Evolutionary conservation across 2,329 filamentous ascomycete species (phyloP), one percentile per base, ranked within the genome.

Genomic region (Aspergillus caelatus): DNA sequence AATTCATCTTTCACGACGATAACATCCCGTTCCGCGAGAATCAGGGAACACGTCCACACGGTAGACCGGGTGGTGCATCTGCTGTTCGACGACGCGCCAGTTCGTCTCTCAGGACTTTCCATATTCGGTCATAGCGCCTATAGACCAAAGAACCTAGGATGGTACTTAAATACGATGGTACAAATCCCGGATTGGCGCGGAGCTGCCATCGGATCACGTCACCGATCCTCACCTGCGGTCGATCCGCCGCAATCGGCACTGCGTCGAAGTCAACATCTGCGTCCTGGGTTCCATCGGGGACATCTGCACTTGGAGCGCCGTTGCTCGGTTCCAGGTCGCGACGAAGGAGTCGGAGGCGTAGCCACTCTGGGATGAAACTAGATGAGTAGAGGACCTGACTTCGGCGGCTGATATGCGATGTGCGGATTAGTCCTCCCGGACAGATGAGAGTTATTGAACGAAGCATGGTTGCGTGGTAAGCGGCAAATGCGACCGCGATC

Each of bases 121-220:
- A 60, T 26, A 30, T 54, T 41, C 48, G 12, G 48, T 60, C 58
- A 54, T 54, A 36, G 21, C 58, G 58, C 30, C 48, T 32, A 45
- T 52, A 60, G 21, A 60, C 58, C 21, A 54, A 30, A 34, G 48
- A 21, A 23, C 46, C 30, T 36, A 32, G 58, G 46, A 62, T 39
- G 16, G 55, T 62, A 46, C 60, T 62, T 36, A 54, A n/a, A 28
- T 52, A 62, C 12, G 60, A 39, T 14, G 14, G 30, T 16, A 62
- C 53, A 57, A 54, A 62, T 2, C 60, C 54, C 3, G 34, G 26
- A 58, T 58, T 53, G 30, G 32, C 34, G 28, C 46, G 16, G 19
- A 58, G 32, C 46, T 62, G 60, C 55, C 60, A 62, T 46, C 34
- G 34, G 26, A 62, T 45, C 39, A 62, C 55, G 45, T 58, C 60